A percentile compares a stretch with the other conserved stretches of the same genome.
Evolutionary conservation across 768 basidiomycete genomes (phyloP).

Genomic region (Psilocybe cyanescens): DNA sequence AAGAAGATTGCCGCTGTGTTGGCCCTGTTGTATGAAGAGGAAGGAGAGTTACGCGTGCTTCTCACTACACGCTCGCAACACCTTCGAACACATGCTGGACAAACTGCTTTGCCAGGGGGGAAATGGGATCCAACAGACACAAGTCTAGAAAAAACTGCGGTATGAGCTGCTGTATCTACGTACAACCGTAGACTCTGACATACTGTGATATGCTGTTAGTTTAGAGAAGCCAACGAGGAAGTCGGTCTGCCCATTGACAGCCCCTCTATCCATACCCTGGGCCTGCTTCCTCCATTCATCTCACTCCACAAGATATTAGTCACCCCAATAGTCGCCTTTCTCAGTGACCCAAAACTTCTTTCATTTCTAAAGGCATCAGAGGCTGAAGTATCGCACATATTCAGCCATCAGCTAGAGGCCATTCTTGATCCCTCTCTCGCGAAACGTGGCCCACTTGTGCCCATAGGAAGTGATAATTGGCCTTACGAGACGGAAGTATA

Average conservation of each 20-base stretch:
- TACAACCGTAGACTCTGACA: not conserved
- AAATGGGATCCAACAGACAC: conserved; percentile 45
- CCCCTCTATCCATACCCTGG: conserved; percentile 61
- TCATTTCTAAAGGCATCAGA: conserved; percentile 54
- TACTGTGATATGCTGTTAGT: conserved; percentile 32
- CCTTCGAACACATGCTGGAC: conserved; percentile 76
- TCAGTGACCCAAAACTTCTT: conserved; percentile 59
- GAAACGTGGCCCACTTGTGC: conserved; percentile 47
- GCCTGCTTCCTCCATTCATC: conserved; percentile 66
- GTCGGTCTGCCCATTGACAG: conserved; percentile 66
- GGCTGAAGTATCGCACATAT: conserved; percentile 79
- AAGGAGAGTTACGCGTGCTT: conserved; percentile 69
- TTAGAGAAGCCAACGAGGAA: conserved; percentile 87
- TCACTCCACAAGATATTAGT: conserved; percentile 74
- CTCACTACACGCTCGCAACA: conserved; percentile 85
- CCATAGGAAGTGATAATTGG: conserved; percentile 74
- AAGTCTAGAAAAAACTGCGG: conserved; percentile 73
- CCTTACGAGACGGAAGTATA: conserved; percentile 73
- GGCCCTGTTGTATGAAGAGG: conserved; percentile 77
- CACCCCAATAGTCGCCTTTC: conserved; percentile 76
- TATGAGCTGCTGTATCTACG: conserved; percentile 31
- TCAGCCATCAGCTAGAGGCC: conserved; percentile 78
- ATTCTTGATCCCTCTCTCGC: conserved; percentile 63
- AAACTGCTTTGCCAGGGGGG: conserved; percentile 48
- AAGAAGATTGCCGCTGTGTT: conserved; percentile 75